phyloP scores from a whole-genome alignment of 2,329 filamentous ascomycete species.

The Xylaria sp. region DNA sequence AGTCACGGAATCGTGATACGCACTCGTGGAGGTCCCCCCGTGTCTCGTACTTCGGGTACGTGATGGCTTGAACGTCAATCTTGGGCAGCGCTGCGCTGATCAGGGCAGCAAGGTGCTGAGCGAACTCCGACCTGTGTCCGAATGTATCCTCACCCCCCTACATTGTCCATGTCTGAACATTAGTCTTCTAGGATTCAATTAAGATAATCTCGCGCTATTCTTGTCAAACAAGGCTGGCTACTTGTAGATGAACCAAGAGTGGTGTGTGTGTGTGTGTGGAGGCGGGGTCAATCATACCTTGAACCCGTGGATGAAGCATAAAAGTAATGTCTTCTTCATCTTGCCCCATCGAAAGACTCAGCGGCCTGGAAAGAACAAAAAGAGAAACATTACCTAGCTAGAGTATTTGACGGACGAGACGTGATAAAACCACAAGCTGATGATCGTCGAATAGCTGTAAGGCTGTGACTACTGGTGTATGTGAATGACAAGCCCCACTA shows the following conservation, averaged over 20 bases:
- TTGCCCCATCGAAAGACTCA: slow-evolving; percentile 52
- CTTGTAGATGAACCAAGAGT: background rate
- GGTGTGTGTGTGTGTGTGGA: slow-evolving; percentile 1
- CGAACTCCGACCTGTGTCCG: slow-evolving; percentile 72
- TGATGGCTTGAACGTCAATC: slow-evolving; percentile 72
- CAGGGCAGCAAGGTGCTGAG: slow-evolving; percentile 74
- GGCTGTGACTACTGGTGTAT: slow-evolving; percentile 7
- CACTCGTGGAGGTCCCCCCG: slow-evolving; percentile 78
- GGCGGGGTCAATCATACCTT: slow-evolving; percentile 58
- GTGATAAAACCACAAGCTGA: background rate
- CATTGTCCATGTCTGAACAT: slow-evolving; percentile 8
- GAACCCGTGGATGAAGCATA: slow-evolving; percentile 91
- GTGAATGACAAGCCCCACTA: slow-evolving; percentile 20
- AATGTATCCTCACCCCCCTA: slow-evolving; percentile 84
- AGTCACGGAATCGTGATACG: slow-evolving; percentile 79
- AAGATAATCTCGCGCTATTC: background rate
- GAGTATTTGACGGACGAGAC: slow-evolving; percentile 14
- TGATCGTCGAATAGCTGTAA: background rate
- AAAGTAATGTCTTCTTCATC: slow-evolving; percentile 81
- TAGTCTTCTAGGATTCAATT: background rate
- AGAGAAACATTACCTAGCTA: slow-evolving; percentile 2
- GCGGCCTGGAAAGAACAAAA: slow-evolving; percentile 18
- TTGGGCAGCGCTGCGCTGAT: slow-evolving; percentile 75
- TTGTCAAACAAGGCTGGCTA: background rate
- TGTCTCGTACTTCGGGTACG: slow-evolving; percentile 88